Evolutionary conservation across 1,284 basidiomycete genomes (phyloP), one percentile per base, ranked within the genome.

Genomic region (Apiotrichum mycotoxinovorans): DNA sequence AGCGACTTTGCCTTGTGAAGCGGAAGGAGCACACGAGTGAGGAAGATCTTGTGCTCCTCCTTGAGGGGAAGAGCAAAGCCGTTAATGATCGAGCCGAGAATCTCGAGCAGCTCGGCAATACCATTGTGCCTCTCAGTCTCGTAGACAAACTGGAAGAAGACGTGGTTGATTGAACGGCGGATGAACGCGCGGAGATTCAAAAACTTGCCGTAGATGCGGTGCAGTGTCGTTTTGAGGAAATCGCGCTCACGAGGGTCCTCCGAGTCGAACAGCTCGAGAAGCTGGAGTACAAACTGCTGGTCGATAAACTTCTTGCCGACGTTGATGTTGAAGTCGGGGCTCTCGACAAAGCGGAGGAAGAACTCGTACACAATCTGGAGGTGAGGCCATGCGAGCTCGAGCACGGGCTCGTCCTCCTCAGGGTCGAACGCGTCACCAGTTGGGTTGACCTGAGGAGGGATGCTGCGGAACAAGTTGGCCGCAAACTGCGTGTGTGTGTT

Each of bases 351-450:
- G 54, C 96, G 90, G 37, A 99, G 85, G 85, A 99, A 99, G 79
- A 99, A 98, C 78, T 99, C 96, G 80, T 99, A 99, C 52, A 99
- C 96, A 66, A 99, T 95, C 79, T 99, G 95, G 55, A 99, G 84
- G 77, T 99, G 96, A 30, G 96, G 96, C 96, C 96, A 99, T 18
- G 96, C 96, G 54, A 98, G 87, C 75, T 99, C 96, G 61, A 98
- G 84, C 4, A 98, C 95, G 9, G 96, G 96, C 69, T 99, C 96
- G 70, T 99, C 96, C 80, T 99, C 96, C 79, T 99, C 96, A 15
- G 96, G 96, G 75, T 99, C 96, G 72, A 97, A 99, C 1, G 94
- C 95, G 73, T 98, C 96, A 55, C 95, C 96, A 20, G 87, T 89
- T 2, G 96, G 95, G 73, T 98, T 99, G 64, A 97, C 92, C 58